Base-by-base conservation (phyloP, 345 rosid species). In the Tarenaya hassleriana region DNA sequence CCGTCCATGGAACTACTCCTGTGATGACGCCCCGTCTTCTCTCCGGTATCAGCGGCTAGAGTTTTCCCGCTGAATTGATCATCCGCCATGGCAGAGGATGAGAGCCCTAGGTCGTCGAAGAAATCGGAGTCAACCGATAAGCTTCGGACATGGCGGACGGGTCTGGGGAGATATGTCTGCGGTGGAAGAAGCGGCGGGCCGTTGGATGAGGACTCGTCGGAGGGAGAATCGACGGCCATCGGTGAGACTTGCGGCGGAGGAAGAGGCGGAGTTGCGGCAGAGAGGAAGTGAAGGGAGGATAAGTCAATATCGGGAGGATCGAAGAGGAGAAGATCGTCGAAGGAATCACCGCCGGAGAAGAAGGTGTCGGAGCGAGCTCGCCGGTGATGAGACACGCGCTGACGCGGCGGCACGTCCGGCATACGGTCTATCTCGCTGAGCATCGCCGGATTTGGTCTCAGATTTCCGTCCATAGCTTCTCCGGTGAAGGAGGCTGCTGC, bases 1-100 rank as follows among this genome's bases (percentile, higher is more conserved):
- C 94, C 95, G 40, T 91, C 98, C 95, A 84, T 77, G 1, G 98
- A 91, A 60, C 66, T 76, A 55, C 96, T 84, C 66, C 95, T 69
- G 17, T 80, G 89, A 45, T 63, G 58, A 52, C 46, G 38, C 45
- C 65, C 52, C 67, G 61, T 75, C 77, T 71, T 79, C 61, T 72
- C 95, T 29, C 78, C 19, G 17, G 50, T 15, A 35, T 71, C 16
- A 18, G 48, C 17, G 34, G 60, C 62, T 56, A 60, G 16, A 17
- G 58, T 21, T 35, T 75, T 80, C 41, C 70, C 81, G 60, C 56
- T 72, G 16, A 59, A 58, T 4, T 50, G 71, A 33, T 58, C 79
- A 52, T 60, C 76, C 1, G 70, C 62, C 5, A 61, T 38, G 7
- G 55, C 71, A 1, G 68, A 57, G 40, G 67, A 34, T 1, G 50